Evolutionary conservation across 1,139 yeast genomes (phyloP), one percentile per base, ranked within the genome.

Genomic region (Hyphopichia wangnamkhiaoensis): DNA sequence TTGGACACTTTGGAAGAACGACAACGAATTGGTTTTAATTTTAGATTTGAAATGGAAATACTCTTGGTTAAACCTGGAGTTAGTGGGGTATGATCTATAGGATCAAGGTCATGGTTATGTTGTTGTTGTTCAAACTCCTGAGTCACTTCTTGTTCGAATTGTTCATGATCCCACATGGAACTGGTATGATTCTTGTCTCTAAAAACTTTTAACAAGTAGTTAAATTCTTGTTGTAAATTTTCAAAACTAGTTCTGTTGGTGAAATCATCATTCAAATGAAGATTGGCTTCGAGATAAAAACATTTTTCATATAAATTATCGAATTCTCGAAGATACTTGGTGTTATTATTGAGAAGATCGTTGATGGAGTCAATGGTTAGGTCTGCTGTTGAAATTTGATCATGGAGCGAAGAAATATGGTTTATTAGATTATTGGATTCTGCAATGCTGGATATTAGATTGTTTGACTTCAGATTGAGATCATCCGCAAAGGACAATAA

Each of bases 211-310:
- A 48, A 58, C 13, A 77, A 46, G 42, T 63, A 70, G n/a, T 58
- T 52, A 44, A 63, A 79, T 50, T 81, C 87, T 33, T 63, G 54
- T 28, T 65, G 57, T 34, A 82, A 52, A 43, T 76, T 78, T 35
- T 73, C 77, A 44, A 76, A 66, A 1, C 81, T 73, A 61, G 75
- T 57, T 59, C 74, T 45, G 68, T 74, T 53, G 65, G 74, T 67
- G 36, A 60, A 43, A 18, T 33, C 31, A 47, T 70, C 76, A 41
- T 65, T 67, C 33, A 53, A 39, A 17, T 48, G 52, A 34, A 70
- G 39, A 38, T 59, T 65, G 7, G 68, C 56, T 45, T 71, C 76
- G 32, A 71, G 58, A 40, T 61, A 58, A 39, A 58, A 59, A 3
- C 66, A 53, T 45, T 61, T 64, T 38, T 65, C 68, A 32, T 59